phyloP scores from a whole-genome alignment of 2,329 filamentous ascomycete genomes.

The Trichophyton mentagrophytes region DNA sequence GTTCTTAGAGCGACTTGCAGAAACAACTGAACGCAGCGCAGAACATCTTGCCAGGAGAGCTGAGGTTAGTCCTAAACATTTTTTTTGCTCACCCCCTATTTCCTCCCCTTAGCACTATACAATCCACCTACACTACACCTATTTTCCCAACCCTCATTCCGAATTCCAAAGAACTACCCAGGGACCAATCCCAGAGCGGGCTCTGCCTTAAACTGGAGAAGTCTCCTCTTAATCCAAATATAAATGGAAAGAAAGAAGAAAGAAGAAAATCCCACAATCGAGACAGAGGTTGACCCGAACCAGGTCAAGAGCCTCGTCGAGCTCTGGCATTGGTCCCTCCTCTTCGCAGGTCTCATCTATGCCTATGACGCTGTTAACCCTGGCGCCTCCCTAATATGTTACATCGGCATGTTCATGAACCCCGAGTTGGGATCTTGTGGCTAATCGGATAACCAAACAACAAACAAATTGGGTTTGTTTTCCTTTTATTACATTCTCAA shows the following conservation, averaged over 20 bases:
- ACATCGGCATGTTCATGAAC: constrained; percentile 11
- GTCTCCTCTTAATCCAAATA: neutral
- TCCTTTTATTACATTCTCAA: constrained; percentile 6
- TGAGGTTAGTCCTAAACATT: constrained; percentile 25
- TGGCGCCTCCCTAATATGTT: constrained; percentile 10
- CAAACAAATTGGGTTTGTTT: constrained; percentile 4
- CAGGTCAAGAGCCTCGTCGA: constrained; percentile 13
- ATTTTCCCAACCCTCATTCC: neutral
- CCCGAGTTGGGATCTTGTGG: constrained; percentile 8
- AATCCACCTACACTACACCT: neutral
- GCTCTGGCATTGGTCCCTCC: constrained; percentile 15
- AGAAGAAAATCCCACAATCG: neutral
- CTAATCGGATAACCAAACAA: constrained; percentile 11
- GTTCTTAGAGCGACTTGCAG: constrained; percentile 35
- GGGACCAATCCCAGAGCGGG: constrained; percentile 1
- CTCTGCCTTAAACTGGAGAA: neutral
- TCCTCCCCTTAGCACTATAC: neutral
- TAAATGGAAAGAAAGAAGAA: neutral
- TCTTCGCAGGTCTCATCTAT: constrained; percentile 13
- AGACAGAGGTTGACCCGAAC: constrained; percentile 12
- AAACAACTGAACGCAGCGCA: constrained; percentile 44
- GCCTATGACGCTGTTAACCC: constrained; percentile 12
- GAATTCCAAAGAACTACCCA: neutral
- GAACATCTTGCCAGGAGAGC: constrained; percentile 32
- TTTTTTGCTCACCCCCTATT: neutral